A percentile compares a stretch with the other conserved stretches of the same genome.
These are phyloP conservation scores for Pinus albicaulis DNA, from an alignment of 75 land plant genomes.

Conservation along the genomic window DNA sequence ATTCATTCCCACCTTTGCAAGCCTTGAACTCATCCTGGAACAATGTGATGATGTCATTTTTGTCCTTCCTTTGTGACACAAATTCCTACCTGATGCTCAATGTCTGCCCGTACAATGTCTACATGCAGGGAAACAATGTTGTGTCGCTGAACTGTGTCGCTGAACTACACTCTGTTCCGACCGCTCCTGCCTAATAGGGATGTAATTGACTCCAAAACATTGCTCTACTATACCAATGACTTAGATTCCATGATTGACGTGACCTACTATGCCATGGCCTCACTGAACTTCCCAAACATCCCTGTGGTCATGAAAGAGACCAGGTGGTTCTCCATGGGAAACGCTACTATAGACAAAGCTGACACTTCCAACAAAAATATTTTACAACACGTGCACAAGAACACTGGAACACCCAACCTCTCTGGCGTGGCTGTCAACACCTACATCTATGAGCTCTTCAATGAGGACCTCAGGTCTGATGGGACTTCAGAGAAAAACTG, in stretches of 20 bases:
- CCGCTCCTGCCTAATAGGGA: slow-evolving; percentile 59
- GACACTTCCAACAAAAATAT: slow-evolving; percentile 70
- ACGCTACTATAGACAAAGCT: too few species aligned
- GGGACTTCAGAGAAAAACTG: slow-evolving; percentile 70
- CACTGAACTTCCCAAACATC: too few species aligned
- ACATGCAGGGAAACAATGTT: too few species aligned
- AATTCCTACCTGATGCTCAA: slow-evolving; percentile 74
- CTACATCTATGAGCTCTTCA: slow-evolving; percentile 76
- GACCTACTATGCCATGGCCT: too few species aligned
- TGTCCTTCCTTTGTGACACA: slow-evolving; percentile 60
- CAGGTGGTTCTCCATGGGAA: too few species aligned
- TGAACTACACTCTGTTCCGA: slow-evolving; percentile 75
- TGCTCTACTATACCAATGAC: slow-evolving; percentile 73
- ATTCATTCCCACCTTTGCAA: too few species aligned
- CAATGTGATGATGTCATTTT: slow-evolving; percentile 45
- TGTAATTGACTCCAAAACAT: slow-evolving; percentile 70
- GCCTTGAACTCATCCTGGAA: slow-evolving; percentile 45
- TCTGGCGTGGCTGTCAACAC: slow-evolving; percentile 58
- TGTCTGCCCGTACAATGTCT: slow-evolving; percentile 81
- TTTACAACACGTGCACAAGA: slow-evolving; percentile 41
- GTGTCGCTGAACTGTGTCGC: slow-evolving; percentile 48
- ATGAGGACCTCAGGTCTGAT: slow-evolving; percentile 68
- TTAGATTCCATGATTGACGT: slow-evolving; percentile 85
- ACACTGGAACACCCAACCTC: slow-evolving; percentile 59
- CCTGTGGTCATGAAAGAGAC: too few species aligned